Evolutionary conservation across 345 rosid species (phyloP), one percentile per base, ranked within the genome.

Genomic region (Gossypium thurberi): DNA sequence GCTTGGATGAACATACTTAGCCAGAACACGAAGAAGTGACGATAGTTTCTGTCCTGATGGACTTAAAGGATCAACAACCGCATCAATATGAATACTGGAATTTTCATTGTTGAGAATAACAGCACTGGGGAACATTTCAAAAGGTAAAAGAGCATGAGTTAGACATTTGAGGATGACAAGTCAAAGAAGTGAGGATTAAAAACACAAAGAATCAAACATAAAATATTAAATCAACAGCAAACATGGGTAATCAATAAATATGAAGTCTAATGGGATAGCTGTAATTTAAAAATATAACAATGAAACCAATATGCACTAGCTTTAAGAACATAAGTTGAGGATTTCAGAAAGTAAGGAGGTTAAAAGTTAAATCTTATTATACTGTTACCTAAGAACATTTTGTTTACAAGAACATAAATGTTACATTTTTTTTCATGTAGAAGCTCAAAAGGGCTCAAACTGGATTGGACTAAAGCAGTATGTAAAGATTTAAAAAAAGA

Each of bases 11-110:
- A 87, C 79, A 65, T 90, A 87, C 74, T 89, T 91, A 82, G 76
- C 82, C 60, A 95, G 77, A 71, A 93, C 81, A 70, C 78, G 89
- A 84, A 95, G 96, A 84, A 95, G 85, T 11, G 97, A 85, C 74
- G 94, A 89, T 78, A 95, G 81, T 80, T 91, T 93, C 85, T 95
- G 99, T 77, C 98, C 99, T 68, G 80, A 71, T 72, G 97, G 87
- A 79, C 99, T 91, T 73, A 95, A 79, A 72, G 99, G 99, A 87
- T 95, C 99, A 75, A 95, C 69, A 66, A 95, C 97, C 42, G 94
- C 98, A 85, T 93, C 99, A 53, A 95, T 85, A 80, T 95, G 99
- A 81, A 95, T 74, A 63, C 89, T 83, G 67, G 97, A 81, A 81
- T 88, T 84, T 81, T 87, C 98, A 80, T 88, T 84, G 59, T 85